Percentiles rank a stretch among this genome's conserved stretches.
Conservation (phyloP, 345 rosid species). For the Arabidopsis arenosa region DNA sequence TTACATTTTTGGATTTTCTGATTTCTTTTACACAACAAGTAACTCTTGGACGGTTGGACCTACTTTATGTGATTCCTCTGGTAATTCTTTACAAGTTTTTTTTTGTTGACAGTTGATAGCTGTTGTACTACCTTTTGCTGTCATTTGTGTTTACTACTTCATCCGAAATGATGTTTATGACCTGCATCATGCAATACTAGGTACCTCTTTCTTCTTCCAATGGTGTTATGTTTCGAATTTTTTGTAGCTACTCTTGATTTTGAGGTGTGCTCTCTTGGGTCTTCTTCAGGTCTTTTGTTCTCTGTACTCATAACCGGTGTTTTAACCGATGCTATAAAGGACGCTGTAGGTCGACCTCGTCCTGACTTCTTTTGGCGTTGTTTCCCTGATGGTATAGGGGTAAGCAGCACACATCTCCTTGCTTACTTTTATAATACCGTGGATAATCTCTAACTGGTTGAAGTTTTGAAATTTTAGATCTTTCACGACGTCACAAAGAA, state of each 20-base stretch:
- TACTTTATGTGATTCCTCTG: neutral
- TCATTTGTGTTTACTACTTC: conserved; percentile 70
- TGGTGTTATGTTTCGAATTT: neutral
- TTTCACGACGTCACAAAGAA: conserved; percentile 62
- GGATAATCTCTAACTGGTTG: neutral
- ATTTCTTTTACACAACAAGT: neutral
- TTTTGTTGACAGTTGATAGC: conserved; percentile 64
- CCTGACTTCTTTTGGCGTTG: conserved; percentile 99
- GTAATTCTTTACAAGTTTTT: conserved; percentile 26
- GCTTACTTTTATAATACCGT: neutral
- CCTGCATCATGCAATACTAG: conserved; percentile 86
- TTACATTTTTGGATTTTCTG: conserved; percentile 15
- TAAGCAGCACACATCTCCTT: conserved; percentile 40
- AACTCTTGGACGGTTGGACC: neutral
- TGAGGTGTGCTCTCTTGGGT: conserved; percentile 18
- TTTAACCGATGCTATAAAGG: conserved; percentile 89
- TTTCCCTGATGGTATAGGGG: conserved; percentile 90
- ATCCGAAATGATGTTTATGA: conserved; percentile 80
- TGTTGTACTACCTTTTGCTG: conserved; percentile 63
- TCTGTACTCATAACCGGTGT: conserved; percentile 81
- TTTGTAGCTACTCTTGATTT: conserved; percentile 1
- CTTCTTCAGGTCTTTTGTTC: conserved; percentile 69
- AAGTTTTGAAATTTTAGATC: conserved; percentile 44
- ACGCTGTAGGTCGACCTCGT: conserved; percentile 93
- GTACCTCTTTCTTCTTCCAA: conserved; percentile 49